A percentile compares a stretch with the other conserved stretches of the same genome.
Conservation (phyloP, 805 yeast species). For the Brettanomyces nanus region DNA sequence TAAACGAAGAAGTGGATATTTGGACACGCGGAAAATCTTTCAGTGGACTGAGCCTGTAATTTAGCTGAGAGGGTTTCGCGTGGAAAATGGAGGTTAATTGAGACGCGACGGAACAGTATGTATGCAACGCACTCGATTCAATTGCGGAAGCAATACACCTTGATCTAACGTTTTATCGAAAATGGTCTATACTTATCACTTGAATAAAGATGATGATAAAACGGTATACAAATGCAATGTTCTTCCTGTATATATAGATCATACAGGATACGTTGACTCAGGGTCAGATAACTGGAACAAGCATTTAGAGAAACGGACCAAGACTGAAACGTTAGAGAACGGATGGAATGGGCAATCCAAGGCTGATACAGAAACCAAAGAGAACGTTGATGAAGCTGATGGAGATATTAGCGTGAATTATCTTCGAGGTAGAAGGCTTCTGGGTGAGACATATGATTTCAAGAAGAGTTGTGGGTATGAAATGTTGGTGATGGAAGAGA, state of each 20-base stretch:
- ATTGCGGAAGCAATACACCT: neutral
- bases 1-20: neutral
- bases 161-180: too few relatives aligned
- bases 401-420: constrained; percentile 2
- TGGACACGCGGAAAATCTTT: too few relatives aligned
- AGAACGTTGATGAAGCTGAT: neutral
- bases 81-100: neutral
- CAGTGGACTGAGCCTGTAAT: too few relatives aligned
- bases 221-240: constrained; percentile 10
- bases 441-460: constrained; percentile 4
- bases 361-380: neutral
- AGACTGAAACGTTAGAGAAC: neutral
- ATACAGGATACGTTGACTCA: constrained; percentile 12
- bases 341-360: constrained; percentile 1
- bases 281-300: constrained; percentile 12
- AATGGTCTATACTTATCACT: neutral
- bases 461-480: neutral
- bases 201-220: neutral
- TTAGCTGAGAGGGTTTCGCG: too few relatives aligned
- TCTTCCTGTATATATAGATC: constrained; percentile 21
- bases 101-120: neutral
- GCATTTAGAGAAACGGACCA: constrained; percentile 2
- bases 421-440: constrained; percentile 10
- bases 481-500: constrained; percentile 2
- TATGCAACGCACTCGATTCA: too few relatives aligned